Evolutionary conservation across 331 rosid species (phyloP), one percentile per base, ranked within the genome.

Genomic region (Erythrophleum ivorense): DNA sequence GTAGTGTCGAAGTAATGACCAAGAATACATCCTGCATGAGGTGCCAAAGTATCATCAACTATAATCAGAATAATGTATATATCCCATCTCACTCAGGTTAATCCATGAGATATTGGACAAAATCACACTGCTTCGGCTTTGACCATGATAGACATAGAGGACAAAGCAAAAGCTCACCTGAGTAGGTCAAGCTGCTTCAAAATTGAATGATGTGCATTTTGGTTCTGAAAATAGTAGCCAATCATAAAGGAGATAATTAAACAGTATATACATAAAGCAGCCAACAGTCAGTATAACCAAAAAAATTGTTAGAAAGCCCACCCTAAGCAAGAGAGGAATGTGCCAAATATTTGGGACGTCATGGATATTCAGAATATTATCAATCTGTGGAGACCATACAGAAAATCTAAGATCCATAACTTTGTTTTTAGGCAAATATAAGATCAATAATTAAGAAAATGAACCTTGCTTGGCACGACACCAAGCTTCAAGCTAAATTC

Each of bases 311-410:
- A 87, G 49, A 24, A 46, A 86, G 53, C 97, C 84, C 80, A 96
- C 99, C 95, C 91, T 86, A 53, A 96, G 97, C 84, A 94, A 90
- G 78, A 96, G 95, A 85, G 99, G 99, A 78, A 96, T 12, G 45
- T 96, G 98, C 99, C 99, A 96, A 86, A 96, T 96, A 87, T 96
- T 96, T 84, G 99, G 99, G 77, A 96, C 98, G 75, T 96, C 99
- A 80, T 96, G 98, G 79, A 96, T 84, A 82, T 93, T 94, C 83
- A 96, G 92, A 85, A 96, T 92, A 86, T 96, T 96, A 68, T 91
- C 92, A 83, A 86, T 76, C 99, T 96, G 92, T 34, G 58, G 70
- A 78, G 50, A 86, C 6, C 81, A 55, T n/a, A 66, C 48, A 59
- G 58, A 64, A 81, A 78, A 80, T 69, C 60, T 43, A 19, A 76